phyloP scores from a whole-genome alignment of 495 filamentous ascomycete genomes.

The Pseudevernia furfuracea region DNA sequence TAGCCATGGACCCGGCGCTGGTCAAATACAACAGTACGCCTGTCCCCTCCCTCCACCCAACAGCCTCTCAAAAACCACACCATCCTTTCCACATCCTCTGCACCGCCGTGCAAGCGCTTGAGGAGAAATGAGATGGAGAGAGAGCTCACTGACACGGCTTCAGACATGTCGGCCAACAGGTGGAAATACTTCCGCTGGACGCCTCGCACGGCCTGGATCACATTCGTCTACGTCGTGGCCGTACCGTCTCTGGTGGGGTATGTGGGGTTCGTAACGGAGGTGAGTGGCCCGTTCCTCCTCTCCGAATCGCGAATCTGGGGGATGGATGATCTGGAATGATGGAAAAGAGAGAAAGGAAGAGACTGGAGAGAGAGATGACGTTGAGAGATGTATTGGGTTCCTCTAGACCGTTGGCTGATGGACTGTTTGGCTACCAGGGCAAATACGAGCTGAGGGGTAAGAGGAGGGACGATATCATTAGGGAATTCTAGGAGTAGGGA shows the following conservation, averaged over 20 bases:
- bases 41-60: constrained; percentile 20
- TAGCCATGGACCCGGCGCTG: constrained; percentile 70
- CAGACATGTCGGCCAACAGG: constrained; percentile 78
- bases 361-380: constrained; percentile 20
- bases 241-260: constrained; percentile 64
- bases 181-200: constrained; percentile 96
- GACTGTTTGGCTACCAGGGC: constrained; percentile 48
- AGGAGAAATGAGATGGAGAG: neutral
- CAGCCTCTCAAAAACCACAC: neutral
- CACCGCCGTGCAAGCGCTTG: neutral
- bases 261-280: constrained; percentile 70
- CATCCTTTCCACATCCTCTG: neutral
- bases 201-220: constrained; percentile 66
- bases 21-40: constrained; percentile 66
- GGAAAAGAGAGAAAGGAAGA: neutral
- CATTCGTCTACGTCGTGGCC: constrained; percentile 61
- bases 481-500: constrained; percentile 53
- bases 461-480: constrained; percentile 69
- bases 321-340: neutral
- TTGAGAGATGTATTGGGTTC: neutral
- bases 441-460: constrained; percentile 82
- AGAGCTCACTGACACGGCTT: constrained; percentile 5
- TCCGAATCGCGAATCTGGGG: neutral
- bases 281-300: constrained; percentile 40
- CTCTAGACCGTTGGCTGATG: constrained; percentile 2